Percentiles rank a stretch among this genome's conserved stretches.
phyloP scores from a whole-genome alignment of 768 basidiomycete genomes.

The Boletus fagicola region DNA sequence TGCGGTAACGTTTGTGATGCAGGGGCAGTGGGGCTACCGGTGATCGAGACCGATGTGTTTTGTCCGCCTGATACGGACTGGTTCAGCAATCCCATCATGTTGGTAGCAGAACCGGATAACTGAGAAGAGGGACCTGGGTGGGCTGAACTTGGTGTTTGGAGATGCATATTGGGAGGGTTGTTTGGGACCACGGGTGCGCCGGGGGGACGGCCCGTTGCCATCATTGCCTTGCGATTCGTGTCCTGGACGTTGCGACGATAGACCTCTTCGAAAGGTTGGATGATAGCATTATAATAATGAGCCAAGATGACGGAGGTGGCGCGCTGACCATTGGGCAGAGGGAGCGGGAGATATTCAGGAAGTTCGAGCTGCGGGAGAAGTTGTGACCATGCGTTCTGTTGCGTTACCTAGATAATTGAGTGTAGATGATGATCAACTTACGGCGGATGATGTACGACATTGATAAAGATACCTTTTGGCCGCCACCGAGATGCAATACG shows the following conservation, averaged over 20 bases:
- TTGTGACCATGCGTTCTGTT: conserved; percentile 55
- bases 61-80: conserved; percentile 26
- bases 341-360: conserved; percentile 51
- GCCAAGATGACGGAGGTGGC: conserved; percentile 52
- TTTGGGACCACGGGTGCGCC: conserved; percentile 14
- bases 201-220: conserved; percentile 37
- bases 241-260: conserved; percentile 63
- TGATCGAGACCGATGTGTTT: conserved; percentile 19
- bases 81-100: conserved; percentile 26
- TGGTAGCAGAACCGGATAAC: conserved; percentile 15
- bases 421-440: conserved; percentile 11
- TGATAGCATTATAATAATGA: conserved; percentile 59
- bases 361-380: conserved; percentile 58
- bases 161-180: conserved; percentile 19
- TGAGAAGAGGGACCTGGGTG: conserved; percentile 22
- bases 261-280: conserved; percentile 70
- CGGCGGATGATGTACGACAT: conserved; percentile 11
- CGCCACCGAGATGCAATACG: conserved; percentile 61
- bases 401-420: conserved; percentile 40
- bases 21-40: conserved; percentile 24
- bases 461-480: conserved; percentile 49
- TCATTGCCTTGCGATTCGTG: conserved; percentile 54
- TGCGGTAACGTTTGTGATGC: conserved; percentile 31
- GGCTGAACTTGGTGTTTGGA: conserved; percentile 14
- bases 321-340: conserved; percentile 46